These are phyloP conservation scores for Mitragyna speciosa DNA, from an alignment of 257 asterid genomes.

Conservation along the genomic window DNA sequence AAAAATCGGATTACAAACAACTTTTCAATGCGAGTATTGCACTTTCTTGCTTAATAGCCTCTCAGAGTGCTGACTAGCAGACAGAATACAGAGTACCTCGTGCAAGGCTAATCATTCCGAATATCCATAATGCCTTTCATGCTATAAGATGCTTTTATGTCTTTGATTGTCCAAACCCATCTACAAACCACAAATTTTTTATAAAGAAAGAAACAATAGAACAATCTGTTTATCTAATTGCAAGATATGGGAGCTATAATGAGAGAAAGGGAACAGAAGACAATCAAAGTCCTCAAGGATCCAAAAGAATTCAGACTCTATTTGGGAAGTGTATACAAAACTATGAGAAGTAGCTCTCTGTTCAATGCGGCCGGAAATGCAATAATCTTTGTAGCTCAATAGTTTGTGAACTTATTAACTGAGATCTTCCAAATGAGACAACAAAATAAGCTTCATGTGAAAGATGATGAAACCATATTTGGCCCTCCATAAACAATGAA, in stretches of 20 bases:
- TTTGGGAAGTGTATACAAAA: neutral
- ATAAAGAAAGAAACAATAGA: too few relatives aligned
- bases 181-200: too few relatives aligned
- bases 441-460: neutral
- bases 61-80: neutral
- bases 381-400: too few relatives aligned
- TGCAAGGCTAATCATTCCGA: too few relatives aligned
- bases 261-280: neutral
- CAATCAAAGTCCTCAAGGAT: neutral
- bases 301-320: neutral
- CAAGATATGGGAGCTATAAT: neutral
- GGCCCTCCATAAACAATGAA: neutral
- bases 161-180: neutral
- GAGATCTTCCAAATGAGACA: neutral
- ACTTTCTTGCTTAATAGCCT: neutral
- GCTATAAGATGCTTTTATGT: neutral
- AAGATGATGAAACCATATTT: neutral
- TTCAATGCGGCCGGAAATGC: neutral
- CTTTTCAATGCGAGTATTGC: neutral
- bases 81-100: neutral
- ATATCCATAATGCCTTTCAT: neutral
- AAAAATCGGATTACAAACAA: too few relatives aligned
- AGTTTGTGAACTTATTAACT: neutral
- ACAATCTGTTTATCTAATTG: neutral
- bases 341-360: neutral